Evolutionary conservation across 352 stramenopile genomes (phyloP).

Genomic region (Pythium graminicola): DNA sequence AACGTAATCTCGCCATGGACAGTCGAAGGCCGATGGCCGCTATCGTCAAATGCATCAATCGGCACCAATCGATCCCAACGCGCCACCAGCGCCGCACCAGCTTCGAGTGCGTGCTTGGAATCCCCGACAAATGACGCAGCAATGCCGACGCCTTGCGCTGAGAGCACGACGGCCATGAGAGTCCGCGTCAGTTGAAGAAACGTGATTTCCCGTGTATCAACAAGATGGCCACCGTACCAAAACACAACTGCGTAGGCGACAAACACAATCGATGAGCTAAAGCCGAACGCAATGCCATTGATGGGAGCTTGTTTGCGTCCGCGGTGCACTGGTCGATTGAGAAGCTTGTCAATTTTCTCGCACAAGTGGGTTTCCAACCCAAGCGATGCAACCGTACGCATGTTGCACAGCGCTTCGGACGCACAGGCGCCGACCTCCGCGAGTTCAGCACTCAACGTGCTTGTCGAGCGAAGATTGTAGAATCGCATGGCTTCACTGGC

Average conservation of each 20-base stretch:
- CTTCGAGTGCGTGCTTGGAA: conserved; percentile 19
- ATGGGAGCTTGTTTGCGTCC: conserved; percentile 27
- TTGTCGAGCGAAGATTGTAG: not conserved
- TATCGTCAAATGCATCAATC: conserved; percentile 21
- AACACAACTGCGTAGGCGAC: conserved; percentile 44
- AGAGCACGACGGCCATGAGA: conserved; percentile 40
- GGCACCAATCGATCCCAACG: conserved; percentile 19
- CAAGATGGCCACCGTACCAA: conserved; percentile 48
- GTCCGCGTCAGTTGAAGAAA: conserved; percentile 38
- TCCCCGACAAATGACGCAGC: conserved; percentile 28
- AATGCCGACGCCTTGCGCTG: conserved; percentile 27
- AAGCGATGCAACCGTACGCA: conserved; percentile 28
- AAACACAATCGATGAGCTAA: conserved; percentile 49
- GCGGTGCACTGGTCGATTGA: conserved; percentile 13
- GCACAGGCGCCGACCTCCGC: conserved; percentile 22
- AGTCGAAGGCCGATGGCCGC: conserved; percentile 16
- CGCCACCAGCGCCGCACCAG: conserved; percentile 26
- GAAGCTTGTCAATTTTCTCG: conserved; percentile 12
- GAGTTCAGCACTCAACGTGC: conserved; percentile 9
- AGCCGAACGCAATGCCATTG: conserved; percentile 51
- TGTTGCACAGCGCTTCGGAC: conserved; percentile 26
- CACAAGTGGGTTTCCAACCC: conserved; percentile 19
- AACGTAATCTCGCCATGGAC: conserved; percentile 35
- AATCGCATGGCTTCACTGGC: not conserved
- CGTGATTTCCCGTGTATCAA: conserved; percentile 32